Conservation (phyloP, 352 stramenopile genomes). For the Globisporangium polare region DNA sequence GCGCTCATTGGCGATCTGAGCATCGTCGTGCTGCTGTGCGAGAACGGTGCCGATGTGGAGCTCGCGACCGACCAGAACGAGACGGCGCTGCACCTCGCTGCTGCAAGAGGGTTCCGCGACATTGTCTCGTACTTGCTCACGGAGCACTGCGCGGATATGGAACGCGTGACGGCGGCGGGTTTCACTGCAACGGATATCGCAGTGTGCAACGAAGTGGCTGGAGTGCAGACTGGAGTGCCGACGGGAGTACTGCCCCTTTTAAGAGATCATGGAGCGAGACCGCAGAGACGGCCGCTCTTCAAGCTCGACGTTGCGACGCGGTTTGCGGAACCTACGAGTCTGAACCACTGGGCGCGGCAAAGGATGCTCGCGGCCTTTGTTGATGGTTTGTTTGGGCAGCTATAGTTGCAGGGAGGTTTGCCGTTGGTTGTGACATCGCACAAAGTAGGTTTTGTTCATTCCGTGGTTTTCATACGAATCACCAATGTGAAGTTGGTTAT, state of each 20-base stretch:
- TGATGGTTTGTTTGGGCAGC: too few relatives aligned
- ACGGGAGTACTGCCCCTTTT: too few relatives aligned
- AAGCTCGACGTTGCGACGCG: too few relatives aligned
- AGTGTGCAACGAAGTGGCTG: too few relatives aligned
- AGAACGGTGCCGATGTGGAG: neutral
- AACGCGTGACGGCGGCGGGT: neutral
- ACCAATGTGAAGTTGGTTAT: too few relatives aligned
- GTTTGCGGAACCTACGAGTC: neutral
- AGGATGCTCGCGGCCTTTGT: neutral
- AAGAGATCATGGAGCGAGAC: too few relatives aligned
- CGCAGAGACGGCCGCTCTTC: too few relatives aligned
- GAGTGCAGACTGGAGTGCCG: too few relatives aligned
- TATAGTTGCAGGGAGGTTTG: too few relatives aligned
- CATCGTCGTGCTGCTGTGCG: neutral
- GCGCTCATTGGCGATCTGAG: neutral
- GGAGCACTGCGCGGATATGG: neutral
- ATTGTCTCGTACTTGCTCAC: neutral
- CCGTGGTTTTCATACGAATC: too few relatives aligned
- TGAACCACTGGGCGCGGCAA: neutral
- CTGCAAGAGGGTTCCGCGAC: neutral
- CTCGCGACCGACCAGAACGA: neutral
- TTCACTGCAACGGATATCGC: neutral
- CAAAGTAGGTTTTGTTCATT: too few relatives aligned
- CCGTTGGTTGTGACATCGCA: too few relatives aligned
- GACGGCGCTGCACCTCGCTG: neutral